Conservation (phyloP, 345 rosid species). For the Ailanthus altissimus region DNA sequence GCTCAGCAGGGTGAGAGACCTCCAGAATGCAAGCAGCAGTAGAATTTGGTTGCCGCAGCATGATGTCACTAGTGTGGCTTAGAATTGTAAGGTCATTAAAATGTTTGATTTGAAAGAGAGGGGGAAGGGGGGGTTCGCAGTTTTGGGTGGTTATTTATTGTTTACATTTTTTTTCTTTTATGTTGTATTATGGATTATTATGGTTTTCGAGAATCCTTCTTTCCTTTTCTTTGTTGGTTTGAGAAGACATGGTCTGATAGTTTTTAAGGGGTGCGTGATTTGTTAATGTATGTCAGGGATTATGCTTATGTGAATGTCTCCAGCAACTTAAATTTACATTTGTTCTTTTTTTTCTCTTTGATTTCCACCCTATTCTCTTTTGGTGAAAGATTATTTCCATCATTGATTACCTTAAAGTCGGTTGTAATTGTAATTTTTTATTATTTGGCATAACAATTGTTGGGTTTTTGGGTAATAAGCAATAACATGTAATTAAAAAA, state of each 20-base stretch:
- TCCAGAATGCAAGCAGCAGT: conserved; percentile 98
- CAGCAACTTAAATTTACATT: conserved; percentile 8
- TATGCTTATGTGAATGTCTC: conserved; percentile 22
- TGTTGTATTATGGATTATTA: conserved; percentile 29
- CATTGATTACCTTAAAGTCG: no score
- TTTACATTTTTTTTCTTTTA: conserved; percentile 6
- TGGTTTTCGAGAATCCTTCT: conserved; percentile 26
- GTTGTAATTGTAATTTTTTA: no score
- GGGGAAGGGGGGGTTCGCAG: conserved; percentile 39
- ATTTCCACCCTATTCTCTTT: not conserved
- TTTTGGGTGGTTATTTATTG: conserved; percentile 46
- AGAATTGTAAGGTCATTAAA: not conserved
- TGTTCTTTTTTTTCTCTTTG: not conserved
- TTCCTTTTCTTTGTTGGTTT: conserved; percentile 19
- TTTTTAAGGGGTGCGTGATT: conserved; percentile 1
- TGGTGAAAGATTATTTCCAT: not conserved
- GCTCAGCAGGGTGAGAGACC: conserved; percentile 83
- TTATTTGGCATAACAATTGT: no score
- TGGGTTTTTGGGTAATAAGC: no score
- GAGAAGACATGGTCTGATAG: conserved; percentile 15
- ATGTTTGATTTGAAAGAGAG: conserved; percentile 12
- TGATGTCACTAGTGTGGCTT: not conserved
- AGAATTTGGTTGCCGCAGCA: conserved; percentile 15
- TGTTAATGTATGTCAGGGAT: conserved; percentile 15
- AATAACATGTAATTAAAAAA: no score